These are phyloP conservation scores for Albifimbria verrucaria DNA, from an alignment of 2,329 filamentous ascomycete genomes.

Conservation along the genomic window DNA sequence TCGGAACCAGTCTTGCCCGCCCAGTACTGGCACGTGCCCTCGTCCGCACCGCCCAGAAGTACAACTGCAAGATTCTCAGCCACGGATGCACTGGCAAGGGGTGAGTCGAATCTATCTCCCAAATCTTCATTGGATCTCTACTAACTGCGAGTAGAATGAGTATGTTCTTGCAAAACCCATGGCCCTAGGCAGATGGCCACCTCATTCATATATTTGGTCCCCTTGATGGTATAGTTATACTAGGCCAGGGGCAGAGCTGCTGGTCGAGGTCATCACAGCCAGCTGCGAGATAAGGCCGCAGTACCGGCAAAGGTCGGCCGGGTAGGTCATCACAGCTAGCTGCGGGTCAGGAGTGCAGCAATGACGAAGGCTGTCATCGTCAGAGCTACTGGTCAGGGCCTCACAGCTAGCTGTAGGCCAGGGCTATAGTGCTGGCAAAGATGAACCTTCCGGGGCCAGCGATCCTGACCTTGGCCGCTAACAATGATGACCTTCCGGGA, in stretches of 20 bases:
- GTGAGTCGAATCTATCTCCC: constrained; percentile 29
- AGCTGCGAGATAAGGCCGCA: background rate
- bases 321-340: background rate
- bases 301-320: background rate
- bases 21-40: constrained; percentile 61
- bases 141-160: constrained; percentile 20
- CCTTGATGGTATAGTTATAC: background rate
- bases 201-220: background rate
- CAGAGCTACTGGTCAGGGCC: background rate
- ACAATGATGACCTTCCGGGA: background rate
- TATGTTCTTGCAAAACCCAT: constrained; percentile 11
- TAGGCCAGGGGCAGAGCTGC: background rate
- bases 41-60: constrained; percentile 29
- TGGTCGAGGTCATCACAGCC: background rate
- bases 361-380: background rate
- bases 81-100: constrained; percentile 62
- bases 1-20: constrained; percentile 57
- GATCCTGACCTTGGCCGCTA: background rate
- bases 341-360: background rate
- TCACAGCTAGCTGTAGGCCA: background rate
- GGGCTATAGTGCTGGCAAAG: background rate
- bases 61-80: constrained; percentile 37
- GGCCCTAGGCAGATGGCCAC: background rate
- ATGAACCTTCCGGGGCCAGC: background rate
- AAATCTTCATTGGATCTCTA: background rate